These are phyloP conservation scores for Coemansia interrupta DNA, from an alignment of 192 early-diverging fungal species.

Conservation along the genomic window DNA sequence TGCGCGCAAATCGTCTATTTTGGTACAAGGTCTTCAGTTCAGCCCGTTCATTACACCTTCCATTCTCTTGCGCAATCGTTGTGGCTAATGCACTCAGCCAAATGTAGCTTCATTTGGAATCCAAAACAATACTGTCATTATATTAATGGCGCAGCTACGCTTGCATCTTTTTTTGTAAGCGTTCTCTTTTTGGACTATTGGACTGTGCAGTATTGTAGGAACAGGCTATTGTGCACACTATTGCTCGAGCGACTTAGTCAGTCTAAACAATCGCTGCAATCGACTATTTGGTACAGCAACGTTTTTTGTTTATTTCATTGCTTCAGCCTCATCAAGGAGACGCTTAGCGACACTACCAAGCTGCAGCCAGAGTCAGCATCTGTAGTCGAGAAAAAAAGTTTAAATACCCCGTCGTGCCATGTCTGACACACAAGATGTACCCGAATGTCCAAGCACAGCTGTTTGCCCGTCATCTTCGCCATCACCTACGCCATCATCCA, in stretches of 20 bases:
- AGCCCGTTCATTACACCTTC: no score
- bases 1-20: no score
- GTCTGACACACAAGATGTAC: background rate
- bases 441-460: background rate
- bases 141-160: constrained; percentile 4
- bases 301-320: background rate
- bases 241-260: no score
- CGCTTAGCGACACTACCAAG: background rate
- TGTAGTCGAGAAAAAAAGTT: background rate
- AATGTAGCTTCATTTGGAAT: background rate
- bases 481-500: background rate
- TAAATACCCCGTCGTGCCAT: constrained; percentile 5
- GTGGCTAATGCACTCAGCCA: constrained; percentile 5
- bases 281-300: background rate
- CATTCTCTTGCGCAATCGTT: background rate
- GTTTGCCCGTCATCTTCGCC: background rate
- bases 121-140: background rate
- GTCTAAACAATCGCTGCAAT: no score
- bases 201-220: background rate
- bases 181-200: background rate
- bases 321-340: constrained; percentile 6
- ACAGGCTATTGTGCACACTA: background rate
- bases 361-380: background rate
- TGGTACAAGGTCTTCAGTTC: no score
- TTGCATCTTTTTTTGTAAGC: background rate